Conservation (phyloP, 306 rosid genomes). For the Castanea sativa region DNA sequence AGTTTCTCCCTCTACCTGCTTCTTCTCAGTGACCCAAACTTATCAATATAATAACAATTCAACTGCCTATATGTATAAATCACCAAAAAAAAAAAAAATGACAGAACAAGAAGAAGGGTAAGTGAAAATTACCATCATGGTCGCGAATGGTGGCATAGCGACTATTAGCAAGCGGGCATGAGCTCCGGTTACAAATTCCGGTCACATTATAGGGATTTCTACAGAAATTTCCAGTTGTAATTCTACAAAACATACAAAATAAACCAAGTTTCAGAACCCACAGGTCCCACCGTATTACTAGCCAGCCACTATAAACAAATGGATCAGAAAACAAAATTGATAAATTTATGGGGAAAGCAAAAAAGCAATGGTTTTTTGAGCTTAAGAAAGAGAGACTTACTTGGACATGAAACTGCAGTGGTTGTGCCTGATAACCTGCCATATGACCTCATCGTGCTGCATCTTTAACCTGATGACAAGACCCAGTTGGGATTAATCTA, state of each 20-base stretch:
- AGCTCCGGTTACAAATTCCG: slow-evolving; percentile 89
- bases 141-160: slow-evolving; percentile 94
- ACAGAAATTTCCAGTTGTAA: slow-evolving; percentile 71
- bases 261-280: background rate
- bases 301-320: background rate
- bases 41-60: too few species aligned
- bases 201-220: slow-evolving; percentile 86
- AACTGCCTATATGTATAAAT: too few species aligned
- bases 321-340: background rate
- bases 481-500: too few species aligned
- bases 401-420: slow-evolving; percentile 60
- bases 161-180: slow-evolving; percentile 91
- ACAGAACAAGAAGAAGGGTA: background rate
- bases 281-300: background rate
- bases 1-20: background rate
- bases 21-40: too few species aligned
- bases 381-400: slow-evolving; percentile 5
- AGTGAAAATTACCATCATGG: slow-evolving; percentile 58
- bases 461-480: background rate
- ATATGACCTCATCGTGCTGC: slow-evolving; percentile 49
- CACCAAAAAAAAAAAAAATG: background rate
- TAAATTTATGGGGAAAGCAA: background rate
- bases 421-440: slow-evolving; percentile 48
- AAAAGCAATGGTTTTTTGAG: background rate
- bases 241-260: slow-evolving; percentile 39